Evolutionary conservation across 2,329 filamentous ascomycete species (phyloP).

Genomic region (Hypocrella siamensis): DNA sequence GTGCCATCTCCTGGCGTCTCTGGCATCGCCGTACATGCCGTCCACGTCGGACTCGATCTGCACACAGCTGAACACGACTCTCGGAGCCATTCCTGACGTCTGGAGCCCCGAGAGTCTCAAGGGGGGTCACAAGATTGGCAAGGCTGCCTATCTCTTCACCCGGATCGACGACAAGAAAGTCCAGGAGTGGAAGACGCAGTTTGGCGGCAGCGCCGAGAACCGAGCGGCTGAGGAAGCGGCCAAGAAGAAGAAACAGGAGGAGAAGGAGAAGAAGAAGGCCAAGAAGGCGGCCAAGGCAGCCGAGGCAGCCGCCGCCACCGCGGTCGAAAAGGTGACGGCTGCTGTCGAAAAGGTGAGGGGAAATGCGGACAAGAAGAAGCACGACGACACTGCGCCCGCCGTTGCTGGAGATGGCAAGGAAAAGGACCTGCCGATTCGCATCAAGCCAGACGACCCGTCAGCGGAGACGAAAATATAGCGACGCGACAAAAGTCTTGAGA

Average conservation of each 20-base stretch:
- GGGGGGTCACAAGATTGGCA: conserved; percentile 67
- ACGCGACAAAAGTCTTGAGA: neutral
- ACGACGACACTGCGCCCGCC: conserved; percentile 6
- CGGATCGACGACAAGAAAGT: conserved; percentile 70
- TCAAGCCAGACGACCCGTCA: conserved; percentile 6
- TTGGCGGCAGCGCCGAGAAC: conserved; percentile 40
- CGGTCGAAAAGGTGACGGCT: neutral
- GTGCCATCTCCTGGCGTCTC: conserved; percentile 62
- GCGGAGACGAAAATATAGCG: neutral
- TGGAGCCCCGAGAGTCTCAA: conserved; percentile 49
- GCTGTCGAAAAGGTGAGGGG: neutral
- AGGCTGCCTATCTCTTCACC: conserved; percentile 66
- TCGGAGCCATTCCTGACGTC: conserved; percentile 35
- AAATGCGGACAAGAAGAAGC: conserved; percentile 5
- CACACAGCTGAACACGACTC: conserved; percentile 49
- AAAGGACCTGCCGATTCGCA: conserved; percentile 9
- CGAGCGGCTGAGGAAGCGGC: conserved; percentile 32
- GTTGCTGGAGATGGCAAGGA: no score
- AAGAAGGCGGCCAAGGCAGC: conserved; percentile 21
- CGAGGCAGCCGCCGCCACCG: conserved; percentile 9
- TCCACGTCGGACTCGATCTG: conserved; percentile 62
- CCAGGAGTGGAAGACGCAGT: conserved; percentile 67
- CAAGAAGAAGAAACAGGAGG: conserved; percentile 33
- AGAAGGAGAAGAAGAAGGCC: conserved; percentile 24
- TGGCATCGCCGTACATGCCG: conserved; percentile 77